Conservation (phyloP, 2,329 filamentous ascomycete genomes). For the Beauveria sp. region DNA sequence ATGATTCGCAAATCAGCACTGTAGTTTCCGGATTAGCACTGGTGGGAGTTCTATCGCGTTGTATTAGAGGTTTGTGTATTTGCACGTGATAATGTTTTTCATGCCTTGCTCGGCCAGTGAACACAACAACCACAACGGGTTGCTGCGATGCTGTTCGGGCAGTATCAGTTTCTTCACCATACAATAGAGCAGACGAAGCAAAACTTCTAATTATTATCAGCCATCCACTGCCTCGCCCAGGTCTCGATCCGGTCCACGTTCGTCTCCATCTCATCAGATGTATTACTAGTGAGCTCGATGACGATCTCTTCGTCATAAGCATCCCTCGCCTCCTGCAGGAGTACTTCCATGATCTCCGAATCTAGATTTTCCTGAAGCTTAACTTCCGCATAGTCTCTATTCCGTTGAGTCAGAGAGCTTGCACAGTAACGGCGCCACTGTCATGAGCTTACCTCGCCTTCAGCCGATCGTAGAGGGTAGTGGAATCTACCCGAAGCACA, state of each 20-base stretch:
- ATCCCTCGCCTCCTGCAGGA: conserved; percentile 83
- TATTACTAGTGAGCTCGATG: conserved; percentile 79
- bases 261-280: conserved; percentile 73
- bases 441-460: conserved; percentile 51
- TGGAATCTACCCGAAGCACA: conserved; percentile 76
- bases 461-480: conserved; percentile 76
- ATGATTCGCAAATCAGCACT: too few species aligned
- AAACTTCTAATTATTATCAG: conserved; percentile 36
- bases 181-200: too few species aligned
- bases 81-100: too few species aligned
- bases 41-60: too few species aligned
- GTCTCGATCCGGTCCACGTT: conserved; percentile 77
- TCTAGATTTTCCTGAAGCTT: conserved; percentile 97
- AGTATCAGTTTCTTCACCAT: not conserved
- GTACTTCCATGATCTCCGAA: conserved; percentile 93
- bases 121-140: too few species aligned
- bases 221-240: conserved; percentile 80
- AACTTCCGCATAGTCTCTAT: conserved; percentile 68
- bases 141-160: too few species aligned
- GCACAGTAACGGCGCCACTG: not conserved
- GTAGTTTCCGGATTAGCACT: too few species aligned
- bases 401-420: not conserved
- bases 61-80: too few species aligned
- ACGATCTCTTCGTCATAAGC: conserved; percentile 82
- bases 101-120: too few species aligned